Base-by-base conservation (phyloP, 169 alveolate species). In the Nephromyces sp. region DNA sequence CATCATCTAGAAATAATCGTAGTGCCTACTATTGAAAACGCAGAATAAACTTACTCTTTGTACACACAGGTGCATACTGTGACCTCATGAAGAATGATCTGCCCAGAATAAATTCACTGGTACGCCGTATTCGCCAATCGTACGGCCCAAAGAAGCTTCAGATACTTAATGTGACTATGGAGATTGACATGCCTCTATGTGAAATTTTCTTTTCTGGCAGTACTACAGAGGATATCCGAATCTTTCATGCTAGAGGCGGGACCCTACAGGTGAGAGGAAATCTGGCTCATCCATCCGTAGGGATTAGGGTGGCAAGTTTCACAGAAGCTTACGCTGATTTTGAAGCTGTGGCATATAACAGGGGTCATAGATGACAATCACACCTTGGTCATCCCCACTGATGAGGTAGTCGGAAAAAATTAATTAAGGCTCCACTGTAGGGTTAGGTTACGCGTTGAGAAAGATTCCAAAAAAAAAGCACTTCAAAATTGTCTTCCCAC, bases 171-270 rank as follows among this genome's bases (percentile, higher is more conserved):
- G 51, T 84, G 63, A 71, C 76, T 66, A 21, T 84, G 22, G 76
- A 76, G 32, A 80, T 80, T n/a, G 66, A 77, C 24, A 82, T 84
- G 87, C 89, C 89, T 6, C 71, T 84, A 8, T 84, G 89, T 67
- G 89, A 84, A 64, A 70, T 84, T 27, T 67, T 84, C 32, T 65
- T 84, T 66, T 79, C 70, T n/a, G 89, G 89, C 32, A 70, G 84
- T 30, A 76, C 83, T 29, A 66, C 88, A 21, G 89, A 83, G 30
- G 32, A 65, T 35, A 80, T 77, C 29, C 80, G 89, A 28, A 77
- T 82, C 29, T 83, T 84, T 73, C 78, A 84, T 57, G 89, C 89
- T 1, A 66, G 89, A 3, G 89, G 89, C 2, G 88, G 87, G 0
- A 84, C 89, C 1, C 70, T 84, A 0, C 89, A 84, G 86, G 86